Conservation (phyloP, 2,329 filamentous ascomycete genomes). For the Talaromyces sp. region DNA sequence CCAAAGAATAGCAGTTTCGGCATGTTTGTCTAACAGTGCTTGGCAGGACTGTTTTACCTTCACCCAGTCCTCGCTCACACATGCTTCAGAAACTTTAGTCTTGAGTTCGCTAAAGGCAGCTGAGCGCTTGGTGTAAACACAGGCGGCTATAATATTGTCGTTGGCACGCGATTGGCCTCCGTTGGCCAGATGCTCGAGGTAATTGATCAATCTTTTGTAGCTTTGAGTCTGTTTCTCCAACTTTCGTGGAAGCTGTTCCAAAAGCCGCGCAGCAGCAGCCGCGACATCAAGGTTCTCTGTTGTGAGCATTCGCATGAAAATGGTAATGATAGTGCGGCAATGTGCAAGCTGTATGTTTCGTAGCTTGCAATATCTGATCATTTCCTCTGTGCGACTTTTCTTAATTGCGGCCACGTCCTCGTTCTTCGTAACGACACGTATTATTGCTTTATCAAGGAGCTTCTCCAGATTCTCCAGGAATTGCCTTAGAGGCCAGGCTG, state of each 20-base stretch:
- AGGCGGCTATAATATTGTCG: constrained; percentile 5
- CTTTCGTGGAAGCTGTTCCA: constrained; percentile 9
- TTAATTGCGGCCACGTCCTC: constrained; percentile 9
- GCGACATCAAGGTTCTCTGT: background rate
- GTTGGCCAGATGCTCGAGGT: constrained; percentile 13
- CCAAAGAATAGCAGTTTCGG: constrained; percentile 6
- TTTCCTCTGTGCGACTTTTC: constrained; percentile 9
- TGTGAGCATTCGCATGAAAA: constrained; percentile 9
- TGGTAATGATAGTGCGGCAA: constrained; percentile 14
- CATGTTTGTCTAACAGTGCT: constrained; percentile 9
- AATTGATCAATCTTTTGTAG: constrained; percentile 11
- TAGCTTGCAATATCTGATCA: constrained; percentile 13
- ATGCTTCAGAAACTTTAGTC: constrained; percentile 7
- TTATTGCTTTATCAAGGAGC: constrained; percentile 11
- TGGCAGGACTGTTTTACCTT: constrained; percentile 9
- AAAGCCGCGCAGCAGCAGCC: constrained; percentile 4
- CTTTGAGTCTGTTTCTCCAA: constrained; percentile 10
- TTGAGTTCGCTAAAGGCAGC: constrained; percentile 13
- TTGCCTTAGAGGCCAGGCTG: background rate
- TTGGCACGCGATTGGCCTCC: constrained; percentile 5
- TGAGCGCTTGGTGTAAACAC: constrained; percentile 14
- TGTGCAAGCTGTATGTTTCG: constrained; percentile 14
- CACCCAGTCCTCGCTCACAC: constrained; percentile 5
- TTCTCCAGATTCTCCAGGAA: constrained; percentile 12
- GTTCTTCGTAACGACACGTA: constrained; percentile 12